Evolutionary conservation across 345 rosid species (phyloP).

Genomic region (Hibiscus mutabilis): DNA sequence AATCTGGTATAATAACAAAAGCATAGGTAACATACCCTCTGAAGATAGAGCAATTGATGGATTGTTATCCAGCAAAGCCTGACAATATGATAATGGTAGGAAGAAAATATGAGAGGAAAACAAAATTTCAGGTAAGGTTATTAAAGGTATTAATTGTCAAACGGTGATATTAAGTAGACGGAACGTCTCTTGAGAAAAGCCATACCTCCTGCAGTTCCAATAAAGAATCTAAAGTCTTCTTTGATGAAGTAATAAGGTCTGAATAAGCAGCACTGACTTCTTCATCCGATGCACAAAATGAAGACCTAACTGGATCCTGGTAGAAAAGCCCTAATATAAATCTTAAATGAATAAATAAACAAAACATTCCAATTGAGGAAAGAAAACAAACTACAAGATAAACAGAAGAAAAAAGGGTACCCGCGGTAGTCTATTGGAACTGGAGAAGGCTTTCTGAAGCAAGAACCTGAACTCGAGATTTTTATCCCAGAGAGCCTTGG

Average conservation of each 20-base stretch:
- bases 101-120: neutral
- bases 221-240: conserved; percentile 67
- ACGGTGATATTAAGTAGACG: no score
- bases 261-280: conserved; percentile 47
- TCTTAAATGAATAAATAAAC: neutral
- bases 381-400: neutral
- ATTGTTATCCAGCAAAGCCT: conserved; percentile 86
- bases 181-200: neutral
- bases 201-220: conserved; percentile 74
- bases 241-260: conserved; percentile 54
- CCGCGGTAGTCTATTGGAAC: conserved; percentile 76
- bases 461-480: conserved; percentile 75
- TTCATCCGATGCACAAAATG: conserved; percentile 53
- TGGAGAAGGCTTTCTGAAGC: conserved; percentile 76
- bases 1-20: neutral
- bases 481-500: conserved; percentile 78
- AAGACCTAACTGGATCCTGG: conserved; percentile 63
- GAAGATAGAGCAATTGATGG: conserved; percentile 51
- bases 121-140: neutral
- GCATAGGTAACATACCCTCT: conserved; percentile 40
- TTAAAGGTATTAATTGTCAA: neutral
- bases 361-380: neutral
- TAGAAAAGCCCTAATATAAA: conserved; percentile 13
- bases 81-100: conserved; percentile 8
- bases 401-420: conserved; percentile 22